These are phyloP conservation scores for Alternaria infectoria DNA, from an alignment of 2,329 filamentous ascomycete species.

Conservation along the genomic window DNA sequence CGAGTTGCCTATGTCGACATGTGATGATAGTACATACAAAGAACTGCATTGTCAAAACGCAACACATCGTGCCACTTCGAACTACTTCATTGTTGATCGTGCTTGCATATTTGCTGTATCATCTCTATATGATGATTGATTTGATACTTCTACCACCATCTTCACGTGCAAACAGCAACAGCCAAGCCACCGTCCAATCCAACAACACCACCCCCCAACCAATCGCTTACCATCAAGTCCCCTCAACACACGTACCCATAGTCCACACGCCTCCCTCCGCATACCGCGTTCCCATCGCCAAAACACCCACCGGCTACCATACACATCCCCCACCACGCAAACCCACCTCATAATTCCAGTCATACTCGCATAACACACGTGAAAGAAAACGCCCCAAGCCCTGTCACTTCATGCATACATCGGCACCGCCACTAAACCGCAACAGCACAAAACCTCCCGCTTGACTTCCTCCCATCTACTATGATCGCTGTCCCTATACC, in stretches of 20 bases:
- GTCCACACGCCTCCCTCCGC: not conserved
- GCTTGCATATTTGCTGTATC: not conserved
- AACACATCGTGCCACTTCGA: not conserved
- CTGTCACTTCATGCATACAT: not conserved
- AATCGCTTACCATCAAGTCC: not conserved
- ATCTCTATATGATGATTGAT: not conserved
- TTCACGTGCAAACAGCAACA: not conserved
- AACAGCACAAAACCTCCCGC: not conserved
- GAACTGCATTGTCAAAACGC: not conserved
- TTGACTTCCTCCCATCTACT: not conserved
- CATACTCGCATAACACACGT: slow-evolving; percentile 12
- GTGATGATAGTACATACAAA: not conserved
- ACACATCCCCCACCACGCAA: not conserved
- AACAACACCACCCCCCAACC: not conserved
- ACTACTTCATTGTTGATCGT: not conserved
- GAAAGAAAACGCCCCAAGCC: not conserved
- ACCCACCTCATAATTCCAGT: slow-evolving; percentile 7
- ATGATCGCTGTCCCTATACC: not conserved
- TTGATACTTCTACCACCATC: not conserved
- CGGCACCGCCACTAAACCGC: not conserved
- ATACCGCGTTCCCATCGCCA: not conserved
- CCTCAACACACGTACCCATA: not conserved
- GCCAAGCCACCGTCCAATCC: not conserved
- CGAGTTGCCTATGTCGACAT: not conserved
- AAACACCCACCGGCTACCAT: not conserved